Conservation (phyloP, 2,329 filamentous ascomycete genomes). For the Fusarium haematococcum region DNA sequence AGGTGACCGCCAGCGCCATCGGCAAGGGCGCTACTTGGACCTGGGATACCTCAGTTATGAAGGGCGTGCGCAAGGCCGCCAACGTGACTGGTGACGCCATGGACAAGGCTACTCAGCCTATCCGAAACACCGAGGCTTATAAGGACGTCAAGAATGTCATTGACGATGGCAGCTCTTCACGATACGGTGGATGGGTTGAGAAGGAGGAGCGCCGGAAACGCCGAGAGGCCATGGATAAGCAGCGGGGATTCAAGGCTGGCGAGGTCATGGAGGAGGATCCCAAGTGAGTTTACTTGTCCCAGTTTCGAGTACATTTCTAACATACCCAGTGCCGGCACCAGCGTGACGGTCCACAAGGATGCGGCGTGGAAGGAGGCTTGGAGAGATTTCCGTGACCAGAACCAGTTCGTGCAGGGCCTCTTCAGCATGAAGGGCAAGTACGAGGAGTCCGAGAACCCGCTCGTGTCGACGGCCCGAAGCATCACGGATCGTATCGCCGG, state of each 20-base stretch:
- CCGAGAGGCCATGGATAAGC: conserved; percentile 79
- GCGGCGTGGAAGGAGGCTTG: conserved; percentile 98
- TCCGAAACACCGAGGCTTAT: conserved; percentile 93
- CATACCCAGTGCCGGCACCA: conserved; percentile 82
- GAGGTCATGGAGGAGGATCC: conserved; percentile 85
- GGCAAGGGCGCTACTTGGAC: conserved; percentile 96
- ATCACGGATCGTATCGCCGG: conserved; percentile 94
- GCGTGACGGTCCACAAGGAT: conserved; percentile 96
- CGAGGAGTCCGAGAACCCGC: conserved; percentile 96
- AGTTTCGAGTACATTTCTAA: conserved; percentile 45
- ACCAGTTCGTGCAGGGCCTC: conserved; percentile 86
- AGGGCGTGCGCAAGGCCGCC: conserved; percentile 88
- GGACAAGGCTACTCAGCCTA: conserved; percentile 94
- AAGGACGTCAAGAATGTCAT: conserved; percentile 96
- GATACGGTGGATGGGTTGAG: conserved; percentile 96
- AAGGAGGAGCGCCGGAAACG: conserved; percentile 91
- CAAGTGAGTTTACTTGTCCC: conserved; percentile 72
- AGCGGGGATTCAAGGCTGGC: conserved; percentile 56
- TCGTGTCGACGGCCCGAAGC: conserved; percentile 91
- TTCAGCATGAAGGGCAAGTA: conserved; percentile 90
- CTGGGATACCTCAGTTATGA: conserved; percentile 94
- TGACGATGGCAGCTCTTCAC: conserved; percentile 94
- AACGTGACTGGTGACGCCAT: conserved; percentile 87
- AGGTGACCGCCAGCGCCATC: conserved; percentile 86
- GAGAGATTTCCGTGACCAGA: conserved; percentile 93